A percentile compares a stretch with the other conserved stretches of the same genome.
These are phyloP conservation scores for Achaetomiella virescens DNA, from an alignment of 495 filamentous ascomycete species.

Conservation along the genomic window DNA sequence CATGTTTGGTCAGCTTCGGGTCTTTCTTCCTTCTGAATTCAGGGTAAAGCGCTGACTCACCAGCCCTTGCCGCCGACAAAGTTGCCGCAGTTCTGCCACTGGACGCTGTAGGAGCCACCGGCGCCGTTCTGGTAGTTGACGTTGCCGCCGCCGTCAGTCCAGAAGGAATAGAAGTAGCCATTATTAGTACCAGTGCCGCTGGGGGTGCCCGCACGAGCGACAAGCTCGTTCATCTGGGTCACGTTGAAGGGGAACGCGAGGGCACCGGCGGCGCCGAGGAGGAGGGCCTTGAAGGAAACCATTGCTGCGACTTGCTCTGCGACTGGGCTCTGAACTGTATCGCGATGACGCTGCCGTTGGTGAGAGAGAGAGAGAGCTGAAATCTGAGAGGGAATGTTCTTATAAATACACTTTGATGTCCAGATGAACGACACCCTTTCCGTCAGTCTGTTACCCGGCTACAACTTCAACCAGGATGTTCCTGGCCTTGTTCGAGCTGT, in stretches of 20 bases:
- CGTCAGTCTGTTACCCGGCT: neutral
- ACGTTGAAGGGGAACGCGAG: constrained; percentile 13
- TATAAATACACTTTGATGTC: neutral
- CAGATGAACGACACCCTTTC: neutral
- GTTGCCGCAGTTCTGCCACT: constrained; percentile 49
- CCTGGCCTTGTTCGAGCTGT: neutral
- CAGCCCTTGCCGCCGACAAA: constrained; percentile 62
- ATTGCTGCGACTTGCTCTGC: constrained; percentile 6
- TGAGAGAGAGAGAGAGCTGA: neutral
- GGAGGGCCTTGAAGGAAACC: constrained; percentile 18
- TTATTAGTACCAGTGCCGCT: constrained; percentile 45
- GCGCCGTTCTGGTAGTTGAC: constrained; percentile 52
- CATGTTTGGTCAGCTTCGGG: too few relatives aligned
- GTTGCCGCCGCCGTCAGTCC: constrained; percentile 50
- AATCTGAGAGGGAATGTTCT: neutral
- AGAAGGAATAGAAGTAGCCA: constrained; percentile 55
- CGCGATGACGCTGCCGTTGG: neutral
- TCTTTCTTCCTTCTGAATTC: too few relatives aligned
- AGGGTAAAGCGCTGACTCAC: constrained; percentile 18
- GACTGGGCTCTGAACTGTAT: neutral
- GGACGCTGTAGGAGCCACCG: constrained; percentile 47
- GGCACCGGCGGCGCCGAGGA: constrained; percentile 12
- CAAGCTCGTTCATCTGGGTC: constrained; percentile 25
- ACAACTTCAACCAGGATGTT: neutral
- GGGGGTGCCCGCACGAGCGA: constrained; percentile 22